phyloP scores from a whole-genome alignment of 2,329 filamentous ascomycete species.

The Trichoderma sp. region DNA sequence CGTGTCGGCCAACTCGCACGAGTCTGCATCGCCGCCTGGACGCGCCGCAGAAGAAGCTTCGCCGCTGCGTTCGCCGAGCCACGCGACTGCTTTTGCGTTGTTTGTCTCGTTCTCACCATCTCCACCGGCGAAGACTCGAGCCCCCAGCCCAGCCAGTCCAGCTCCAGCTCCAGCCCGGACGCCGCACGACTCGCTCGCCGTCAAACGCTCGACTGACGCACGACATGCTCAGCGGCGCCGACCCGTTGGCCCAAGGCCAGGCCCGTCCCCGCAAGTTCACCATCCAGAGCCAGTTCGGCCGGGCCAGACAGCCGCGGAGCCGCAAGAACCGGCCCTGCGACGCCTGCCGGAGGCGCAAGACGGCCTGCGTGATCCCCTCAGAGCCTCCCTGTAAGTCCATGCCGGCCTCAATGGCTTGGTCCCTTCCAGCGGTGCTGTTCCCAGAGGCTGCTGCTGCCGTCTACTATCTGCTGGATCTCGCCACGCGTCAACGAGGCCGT shows the following conservation, averaged over 20 bases:
- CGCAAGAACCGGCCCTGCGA: conserved; percentile 51
- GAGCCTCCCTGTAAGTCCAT: conserved; percentile 46
- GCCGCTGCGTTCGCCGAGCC: conserved; percentile 18
- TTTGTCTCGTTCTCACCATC: conserved; percentile 1
- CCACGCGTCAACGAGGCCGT: conserved; percentile 1
- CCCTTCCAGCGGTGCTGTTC: not conserved
- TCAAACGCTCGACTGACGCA: not conserved
- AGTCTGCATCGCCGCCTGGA: not conserved
- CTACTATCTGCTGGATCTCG: not conserved
- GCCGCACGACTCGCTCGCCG: not conserved
- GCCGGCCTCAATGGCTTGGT: not conserved
- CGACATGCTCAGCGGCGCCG: conserved; percentile 18
- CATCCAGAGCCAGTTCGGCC: conserved; percentile 46
- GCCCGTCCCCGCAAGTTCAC: conserved; percentile 41
- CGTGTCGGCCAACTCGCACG: conserved; percentile 12
- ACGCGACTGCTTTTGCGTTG: conserved; percentile 2
- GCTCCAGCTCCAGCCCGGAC: not conserved
- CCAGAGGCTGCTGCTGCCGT: not conserved
- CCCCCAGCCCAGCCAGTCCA: conserved; percentile 15
- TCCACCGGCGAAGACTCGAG: conserved; percentile 13
- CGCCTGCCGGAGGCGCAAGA: conserved; percentile 48
- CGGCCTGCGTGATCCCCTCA: conserved; percentile 49
- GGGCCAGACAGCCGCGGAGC: conserved; percentile 44
- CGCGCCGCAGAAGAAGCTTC: conserved; percentile 1
- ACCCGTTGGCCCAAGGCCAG: conserved; percentile 12